phyloP scores from a whole-genome alignment of 306 rosid genomes.

The Cucurbita pepo region DNA sequence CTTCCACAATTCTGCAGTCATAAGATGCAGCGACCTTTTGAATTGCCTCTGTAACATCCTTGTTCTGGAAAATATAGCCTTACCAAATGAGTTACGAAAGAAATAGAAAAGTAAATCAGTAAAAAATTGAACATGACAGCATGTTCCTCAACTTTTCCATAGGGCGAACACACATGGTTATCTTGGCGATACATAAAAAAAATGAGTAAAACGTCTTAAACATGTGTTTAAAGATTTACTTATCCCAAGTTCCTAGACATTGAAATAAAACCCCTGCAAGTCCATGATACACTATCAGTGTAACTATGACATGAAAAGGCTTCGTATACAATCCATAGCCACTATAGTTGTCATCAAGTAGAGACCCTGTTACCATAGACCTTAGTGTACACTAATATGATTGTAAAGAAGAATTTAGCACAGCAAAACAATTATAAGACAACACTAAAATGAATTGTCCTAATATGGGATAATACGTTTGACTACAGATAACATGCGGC shows the following conservation, averaged over 20 bases:
- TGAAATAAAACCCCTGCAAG: not conserved
- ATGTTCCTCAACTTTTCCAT: not conserved
- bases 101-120: not conserved
- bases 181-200: not conserved
- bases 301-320: slow-evolving; percentile 12
- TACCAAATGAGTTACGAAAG: too few species aligned
- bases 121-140: not conserved
- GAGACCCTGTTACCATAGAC: not conserved
- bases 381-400: too few species aligned
- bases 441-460: not conserved
- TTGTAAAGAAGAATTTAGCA: too few species aligned
- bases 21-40: slow-evolving; percentile 93
- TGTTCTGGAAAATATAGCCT: slow-evolving; percentile 35
- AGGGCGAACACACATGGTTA: not conserved
- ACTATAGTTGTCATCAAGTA: not conserved
- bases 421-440: not conserved
- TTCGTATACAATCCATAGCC: slow-evolving; percentile 7
- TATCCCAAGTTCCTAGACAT: not conserved
- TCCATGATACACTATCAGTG: slow-evolving; percentile 7
- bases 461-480: not conserved
- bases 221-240: not conserved
- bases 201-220: not conserved
- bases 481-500: not conserved
- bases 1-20: slow-evolving; percentile 93
- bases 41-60: slow-evolving; percentile 87